A percentile compares a stretch with the other conserved stretches of the same genome.
These are phyloP conservation scores for Colletotrichum sp. DNA, from an alignment of 2,329 filamentous ascomycete genomes.

Conservation along the genomic window DNA sequence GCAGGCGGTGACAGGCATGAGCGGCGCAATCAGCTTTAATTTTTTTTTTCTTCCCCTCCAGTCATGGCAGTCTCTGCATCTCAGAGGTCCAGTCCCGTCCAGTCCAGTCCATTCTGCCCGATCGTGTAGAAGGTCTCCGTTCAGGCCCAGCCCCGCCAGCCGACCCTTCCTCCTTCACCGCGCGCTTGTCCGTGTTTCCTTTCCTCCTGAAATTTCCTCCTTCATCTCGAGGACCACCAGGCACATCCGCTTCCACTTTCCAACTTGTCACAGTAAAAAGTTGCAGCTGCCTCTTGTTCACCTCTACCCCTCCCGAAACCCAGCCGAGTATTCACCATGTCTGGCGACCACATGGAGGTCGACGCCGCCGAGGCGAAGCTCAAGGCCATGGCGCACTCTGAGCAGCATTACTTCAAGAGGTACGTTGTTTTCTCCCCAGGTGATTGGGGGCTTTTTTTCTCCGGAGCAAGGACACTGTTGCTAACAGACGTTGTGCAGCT, in stretches of 20 bases:
- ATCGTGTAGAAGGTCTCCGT: slow-evolving; percentile 16
- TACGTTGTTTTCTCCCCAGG: slow-evolving; percentile 40
- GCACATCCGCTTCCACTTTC: neutral
- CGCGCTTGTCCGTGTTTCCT: slow-evolving; percentile 10
- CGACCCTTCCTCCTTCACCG: slow-evolving; percentile 16
- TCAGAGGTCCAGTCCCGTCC: neutral
- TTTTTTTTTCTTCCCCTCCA: slow-evolving; percentile 9
- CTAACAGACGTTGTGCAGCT: slow-evolving; percentile 59
- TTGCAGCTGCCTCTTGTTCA: neutral
- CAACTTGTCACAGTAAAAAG: neutral
- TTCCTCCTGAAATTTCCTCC: slow-evolving; percentile 9
- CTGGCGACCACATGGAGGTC: slow-evolving; percentile 61
- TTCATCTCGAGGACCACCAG: neutral
- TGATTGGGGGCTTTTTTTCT: neutral
- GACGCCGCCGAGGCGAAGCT: slow-evolving; percentile 67
- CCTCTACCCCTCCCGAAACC: neutral
- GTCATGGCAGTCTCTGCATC: neutral
- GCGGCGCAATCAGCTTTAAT: slow-evolving; percentile 14
- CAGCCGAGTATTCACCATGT: slow-evolving; percentile 35
- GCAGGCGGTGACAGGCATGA: slow-evolving; percentile 21
- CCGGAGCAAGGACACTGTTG: neutral
- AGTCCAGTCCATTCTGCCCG: slow-evolving; percentile 6
- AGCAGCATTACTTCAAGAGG: slow-evolving; percentile 99
- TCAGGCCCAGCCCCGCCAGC: slow-evolving; percentile 5
- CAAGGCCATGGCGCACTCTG: slow-evolving; percentile 84